Percentiles rank a stretch among this genome's conserved stretches.
phyloP scores from a whole-genome alignment of 2,329 filamentous ascomycete species.

The Graphiopsis chlorocephala region DNA sequence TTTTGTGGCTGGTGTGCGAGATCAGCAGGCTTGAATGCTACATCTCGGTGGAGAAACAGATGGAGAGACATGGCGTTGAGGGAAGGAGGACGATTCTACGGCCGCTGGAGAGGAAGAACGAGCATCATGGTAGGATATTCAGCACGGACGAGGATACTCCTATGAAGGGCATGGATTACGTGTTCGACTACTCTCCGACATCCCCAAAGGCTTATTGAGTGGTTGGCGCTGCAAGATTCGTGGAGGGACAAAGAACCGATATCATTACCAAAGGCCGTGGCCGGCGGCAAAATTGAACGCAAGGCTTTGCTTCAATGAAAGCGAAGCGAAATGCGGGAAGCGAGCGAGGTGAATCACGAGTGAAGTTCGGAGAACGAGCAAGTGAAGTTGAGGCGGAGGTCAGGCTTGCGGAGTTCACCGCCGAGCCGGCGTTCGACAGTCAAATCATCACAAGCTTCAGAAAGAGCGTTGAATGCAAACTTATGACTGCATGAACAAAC shows the following conservation, averaged over 20 bases:
- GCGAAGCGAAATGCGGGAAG: not conserved
- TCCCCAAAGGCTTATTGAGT: not conserved
- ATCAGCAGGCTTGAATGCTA: slow-evolving; percentile 11
- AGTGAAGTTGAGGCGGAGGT: not conserved
- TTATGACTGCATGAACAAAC: not conserved
- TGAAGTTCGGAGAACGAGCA: not conserved
- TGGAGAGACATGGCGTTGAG: not conserved
- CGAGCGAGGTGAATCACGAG: not conserved
- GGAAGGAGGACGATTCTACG: not conserved
- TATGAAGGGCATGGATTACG: not conserved
- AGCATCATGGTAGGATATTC: not conserved
- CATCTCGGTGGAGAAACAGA: slow-evolving; percentile 5
- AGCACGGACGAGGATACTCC: not conserved
- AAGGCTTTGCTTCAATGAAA: not conserved
- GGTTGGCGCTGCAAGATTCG: not conserved
- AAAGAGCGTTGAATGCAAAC: not conserved
- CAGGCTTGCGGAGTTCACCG: not conserved
- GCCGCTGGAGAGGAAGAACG: slow-evolving; percentile 4
- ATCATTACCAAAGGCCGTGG: not conserved
- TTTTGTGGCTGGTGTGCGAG: not conserved
- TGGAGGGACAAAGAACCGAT: not conserved
- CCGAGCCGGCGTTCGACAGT: not conserved
- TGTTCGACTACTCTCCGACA: not conserved
- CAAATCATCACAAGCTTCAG: not conserved
- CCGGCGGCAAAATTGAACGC: not conserved